Evolutionary conservation across 2,329 filamentous ascomycete genomes (phyloP).

Genomic region (Aureobasidium namibiae): DNA sequence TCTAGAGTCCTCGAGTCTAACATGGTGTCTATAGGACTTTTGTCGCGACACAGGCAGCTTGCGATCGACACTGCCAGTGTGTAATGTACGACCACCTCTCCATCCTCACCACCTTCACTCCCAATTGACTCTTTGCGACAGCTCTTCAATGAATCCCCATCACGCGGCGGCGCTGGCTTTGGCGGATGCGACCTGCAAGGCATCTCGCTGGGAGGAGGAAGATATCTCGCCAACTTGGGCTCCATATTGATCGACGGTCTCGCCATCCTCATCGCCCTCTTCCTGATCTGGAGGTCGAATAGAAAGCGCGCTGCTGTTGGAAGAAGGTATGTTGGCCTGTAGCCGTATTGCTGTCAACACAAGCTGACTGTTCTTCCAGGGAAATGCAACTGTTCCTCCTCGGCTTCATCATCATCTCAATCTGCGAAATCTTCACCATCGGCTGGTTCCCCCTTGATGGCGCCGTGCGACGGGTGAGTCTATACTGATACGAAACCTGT

Average conservation of each 20-base stretch:
- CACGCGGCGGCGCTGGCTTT: constrained; percentile 52
- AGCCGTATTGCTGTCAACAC: neutral
- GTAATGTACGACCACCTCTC: constrained; percentile 34
- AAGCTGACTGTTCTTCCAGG: constrained; percentile 38
- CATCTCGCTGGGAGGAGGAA: constrained; percentile 59
- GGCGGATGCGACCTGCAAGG: constrained; percentile 68
- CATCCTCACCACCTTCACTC: neutral
- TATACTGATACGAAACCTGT: neutral
- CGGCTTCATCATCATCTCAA: constrained; percentile 76
- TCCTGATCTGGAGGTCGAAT: constrained; percentile 73
- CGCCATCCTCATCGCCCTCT: constrained; percentile 59
- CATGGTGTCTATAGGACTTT: constrained; percentile 36
- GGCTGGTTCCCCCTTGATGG: constrained; percentile 73
- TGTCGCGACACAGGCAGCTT: constrained; percentile 41
- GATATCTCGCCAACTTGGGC: constrained; percentile 75
- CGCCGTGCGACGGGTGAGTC: constrained; percentile 61
- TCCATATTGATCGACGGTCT: constrained; percentile 76
- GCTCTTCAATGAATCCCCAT: constrained; percentile 56
- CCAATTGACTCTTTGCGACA: constrained; percentile 32
- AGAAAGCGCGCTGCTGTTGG: constrained; percentile 90
- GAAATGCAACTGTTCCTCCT: constrained; percentile 94
- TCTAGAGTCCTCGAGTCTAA: constrained; percentile 3
- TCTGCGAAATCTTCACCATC: constrained; percentile 95
- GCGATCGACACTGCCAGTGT: constrained; percentile 32
- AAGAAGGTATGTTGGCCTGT: constrained; percentile 54